Evolutionary conservation across 2,329 filamentous ascomycete species (phyloP).

Genomic region (Lomentospora prolificans): DNA sequence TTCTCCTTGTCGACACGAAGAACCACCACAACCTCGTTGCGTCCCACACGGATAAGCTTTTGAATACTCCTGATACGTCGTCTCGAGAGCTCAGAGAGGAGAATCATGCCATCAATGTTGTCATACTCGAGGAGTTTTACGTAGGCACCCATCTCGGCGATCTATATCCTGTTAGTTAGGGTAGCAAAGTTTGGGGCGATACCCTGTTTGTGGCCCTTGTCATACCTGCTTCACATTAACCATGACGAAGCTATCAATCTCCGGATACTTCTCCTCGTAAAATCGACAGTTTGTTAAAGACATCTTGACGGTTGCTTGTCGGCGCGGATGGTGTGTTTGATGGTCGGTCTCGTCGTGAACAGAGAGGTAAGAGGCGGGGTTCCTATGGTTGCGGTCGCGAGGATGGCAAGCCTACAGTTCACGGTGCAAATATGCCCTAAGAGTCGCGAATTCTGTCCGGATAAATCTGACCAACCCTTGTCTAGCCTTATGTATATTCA

Average conservation of each 20-base stretch:
- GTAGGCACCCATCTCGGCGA: conserved; percentile 99
- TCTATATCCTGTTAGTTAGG: conserved; percentile 38
- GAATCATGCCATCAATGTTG: conserved; percentile 99
- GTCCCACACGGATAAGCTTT: conserved; percentile 94
- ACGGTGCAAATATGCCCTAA: background rate
- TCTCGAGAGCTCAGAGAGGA: conserved; percentile 93
- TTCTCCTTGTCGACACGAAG: conserved; percentile 99
- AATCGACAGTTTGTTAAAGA: conserved; percentile 95
- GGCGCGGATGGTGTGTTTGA: background rate
- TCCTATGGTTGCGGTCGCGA: background rate
- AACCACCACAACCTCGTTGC: conserved; percentile 97
- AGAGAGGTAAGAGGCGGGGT: conserved; percentile 1
- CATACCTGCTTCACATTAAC: conserved; percentile 84
- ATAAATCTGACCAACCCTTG: background rate
- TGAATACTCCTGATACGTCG: conserved; percentile 98
- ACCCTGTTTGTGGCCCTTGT: background rate
- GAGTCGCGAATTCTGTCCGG: background rate
- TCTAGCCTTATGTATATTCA: background rate
- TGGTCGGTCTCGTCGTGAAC: background rate
- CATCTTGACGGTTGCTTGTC: conserved; percentile 49
- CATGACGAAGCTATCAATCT: conserved; percentile 96
- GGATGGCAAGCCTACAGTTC: background rate
- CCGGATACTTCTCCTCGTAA: conserved; percentile 83
- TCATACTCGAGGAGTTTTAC: conserved; percentile 99
- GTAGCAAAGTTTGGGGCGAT: background rate